phyloP scores from a whole-genome alignment of 129 eudicot genomes.

The Flaveria trinervia region DNA sequence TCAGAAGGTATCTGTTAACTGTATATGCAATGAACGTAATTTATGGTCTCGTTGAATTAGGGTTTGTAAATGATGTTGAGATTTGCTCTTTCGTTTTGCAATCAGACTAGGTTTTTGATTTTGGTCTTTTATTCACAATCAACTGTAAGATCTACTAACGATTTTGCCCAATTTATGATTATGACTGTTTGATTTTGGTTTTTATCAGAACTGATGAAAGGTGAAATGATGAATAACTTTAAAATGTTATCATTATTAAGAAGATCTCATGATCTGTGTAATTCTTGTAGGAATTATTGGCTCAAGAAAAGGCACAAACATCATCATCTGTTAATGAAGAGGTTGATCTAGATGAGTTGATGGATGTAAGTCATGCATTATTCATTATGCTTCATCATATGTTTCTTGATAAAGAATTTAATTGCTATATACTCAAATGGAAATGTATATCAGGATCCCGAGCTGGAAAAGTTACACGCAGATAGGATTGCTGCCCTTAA shows the following conservation, averaged over 20 bases:
- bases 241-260: too few relatives aligned
- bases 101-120: not conserved
- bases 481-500: conserved; percentile 93
- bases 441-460: conserved; percentile 72
- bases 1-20: conserved; percentile 54
- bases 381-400: not conserved
- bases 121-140: not conserved
- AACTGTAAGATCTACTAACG: not conserved
- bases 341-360: conserved; percentile 89
- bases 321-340: conserved; percentile 72
- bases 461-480: conserved; percentile 91
- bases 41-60: not conserved
- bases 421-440: conserved; percentile 12
- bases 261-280: not conserved
- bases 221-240: not conserved
- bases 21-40: too few relatives aligned
- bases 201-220: not conserved
- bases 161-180: not conserved
- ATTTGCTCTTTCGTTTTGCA: too few relatives aligned
- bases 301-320: conserved; percentile 71
- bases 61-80: not conserved
- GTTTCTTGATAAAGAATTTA: not conserved
- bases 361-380: conserved; percentile 80
- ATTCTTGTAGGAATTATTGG: conserved; percentile 62
- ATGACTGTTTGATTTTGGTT: conserved; percentile 5